Evolutionary conservation across 495 filamentous ascomycete genomes (phyloP).

Genomic region (Coniosporium apollinis): DNA sequence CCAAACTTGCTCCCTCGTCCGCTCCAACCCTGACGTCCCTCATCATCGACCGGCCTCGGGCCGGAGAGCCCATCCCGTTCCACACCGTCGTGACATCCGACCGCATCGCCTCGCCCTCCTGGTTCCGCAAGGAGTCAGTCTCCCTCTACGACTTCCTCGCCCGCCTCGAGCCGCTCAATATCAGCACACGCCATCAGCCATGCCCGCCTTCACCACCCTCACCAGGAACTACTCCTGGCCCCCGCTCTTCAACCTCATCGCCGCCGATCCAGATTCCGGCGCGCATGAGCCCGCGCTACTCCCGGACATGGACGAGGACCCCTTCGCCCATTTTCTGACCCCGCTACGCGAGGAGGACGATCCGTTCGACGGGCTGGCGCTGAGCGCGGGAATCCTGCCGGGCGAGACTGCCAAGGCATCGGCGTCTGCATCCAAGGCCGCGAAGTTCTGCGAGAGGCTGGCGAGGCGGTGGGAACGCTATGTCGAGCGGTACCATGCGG

Average conservation of each 20-base stretch:
- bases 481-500: slow-evolving; percentile 11
- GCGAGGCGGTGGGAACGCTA: slow-evolving; percentile 17
- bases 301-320: slow-evolving; percentile 22
- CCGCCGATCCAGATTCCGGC: slow-evolving; percentile 7
- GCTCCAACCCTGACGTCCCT: slow-evolving; percentile 4
- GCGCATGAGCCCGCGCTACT: slow-evolving; percentile 9
- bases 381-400: slow-evolving; percentile 20
- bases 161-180: neutral
- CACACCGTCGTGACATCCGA: slow-evolving; percentile 11
- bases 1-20: slow-evolving; percentile 3
- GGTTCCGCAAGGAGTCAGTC: slow-evolving; percentile 5
- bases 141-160: neutral
- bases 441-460: slow-evolving; percentile 13
- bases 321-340: slow-evolving; percentile 25
- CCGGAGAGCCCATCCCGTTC: slow-evolving; percentile 12
- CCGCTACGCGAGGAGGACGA: slow-evolving; percentile 22
- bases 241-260: slow-evolving; percentile 10
- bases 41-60: slow-evolving; percentile 16
- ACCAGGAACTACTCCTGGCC: slow-evolving; percentile 22
- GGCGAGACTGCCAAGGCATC: too few species aligned
- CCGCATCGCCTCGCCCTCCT: too few species aligned
- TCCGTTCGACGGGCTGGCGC: slow-evolving; percentile 14
- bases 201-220: slow-evolving; percentile 12
- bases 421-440: slow-evolving; percentile 9
- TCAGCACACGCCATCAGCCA: slow-evolving; percentile 4